These are phyloP conservation scores for Prosopis cineraria DNA, from an alignment of 306 rosid genomes.

Conservation along the genomic window DNA sequence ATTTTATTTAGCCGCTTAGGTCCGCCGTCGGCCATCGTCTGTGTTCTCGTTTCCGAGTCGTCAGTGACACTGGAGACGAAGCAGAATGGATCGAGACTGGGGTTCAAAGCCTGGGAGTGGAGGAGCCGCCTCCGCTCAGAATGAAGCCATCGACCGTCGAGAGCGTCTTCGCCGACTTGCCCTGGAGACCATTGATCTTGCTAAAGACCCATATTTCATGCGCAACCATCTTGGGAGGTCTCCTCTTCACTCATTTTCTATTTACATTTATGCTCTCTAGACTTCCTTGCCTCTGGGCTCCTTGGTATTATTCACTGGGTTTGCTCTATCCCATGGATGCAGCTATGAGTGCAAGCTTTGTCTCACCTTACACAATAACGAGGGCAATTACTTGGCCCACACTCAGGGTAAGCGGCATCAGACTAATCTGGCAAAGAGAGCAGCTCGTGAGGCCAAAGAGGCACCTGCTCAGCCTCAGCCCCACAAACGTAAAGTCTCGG, in stretches of 20 bases:
- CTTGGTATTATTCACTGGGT: constrained; percentile 19
- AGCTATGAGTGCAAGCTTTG: constrained; percentile 73
- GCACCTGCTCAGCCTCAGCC: constrained; percentile 98
- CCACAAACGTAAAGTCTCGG: constrained; percentile 79
- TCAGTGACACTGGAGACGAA: background rate
- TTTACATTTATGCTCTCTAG: background rate
- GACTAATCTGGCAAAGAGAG: constrained; percentile 75
- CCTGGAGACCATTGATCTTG: constrained; percentile 90
- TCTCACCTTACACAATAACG: constrained; percentile 67
- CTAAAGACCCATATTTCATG: constrained; percentile 89
- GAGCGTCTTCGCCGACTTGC: constrained; percentile 96
- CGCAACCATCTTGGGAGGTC: constrained; percentile 75
- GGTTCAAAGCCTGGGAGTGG: constrained; percentile 98
- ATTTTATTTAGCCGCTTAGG: background rate
- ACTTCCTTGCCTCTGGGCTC: background rate
- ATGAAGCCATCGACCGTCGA: constrained; percentile 93
- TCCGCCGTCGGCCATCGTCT: background rate
- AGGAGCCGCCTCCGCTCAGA: constrained; percentile 94
- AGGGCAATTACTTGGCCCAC: constrained; percentile 71
- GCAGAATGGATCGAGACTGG: constrained; percentile 89
- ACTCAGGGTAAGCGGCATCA: constrained; percentile 91
- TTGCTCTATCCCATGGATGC: constrained; percentile 16
- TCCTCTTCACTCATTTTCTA: background rate
- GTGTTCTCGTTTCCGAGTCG: background rate
- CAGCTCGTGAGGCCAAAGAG: constrained; percentile 94